Evolutionary conservation across 176 grass and related monocot species (phyloP).

Genomic region (Oryza brachyantha): DNA sequence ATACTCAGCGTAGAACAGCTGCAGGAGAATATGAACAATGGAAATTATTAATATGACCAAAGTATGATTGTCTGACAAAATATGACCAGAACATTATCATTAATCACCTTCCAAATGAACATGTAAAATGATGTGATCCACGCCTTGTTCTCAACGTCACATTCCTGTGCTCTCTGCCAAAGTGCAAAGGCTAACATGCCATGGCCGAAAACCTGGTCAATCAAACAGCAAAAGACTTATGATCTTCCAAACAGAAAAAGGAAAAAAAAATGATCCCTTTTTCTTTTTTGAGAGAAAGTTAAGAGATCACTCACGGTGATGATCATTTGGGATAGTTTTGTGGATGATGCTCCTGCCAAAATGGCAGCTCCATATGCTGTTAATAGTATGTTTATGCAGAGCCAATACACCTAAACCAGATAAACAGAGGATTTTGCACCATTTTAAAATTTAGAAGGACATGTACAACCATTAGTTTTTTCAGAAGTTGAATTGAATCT

Average conservation of each 20-base stretch:
- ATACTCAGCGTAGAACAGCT: conserved; percentile 84
- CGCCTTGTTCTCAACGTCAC: conserved; percentile 42
- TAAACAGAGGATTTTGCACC: not conserved
- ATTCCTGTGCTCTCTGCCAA: conserved; percentile 33
- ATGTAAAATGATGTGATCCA: conserved; percentile 75
- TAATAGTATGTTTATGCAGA: conserved; percentile 69
- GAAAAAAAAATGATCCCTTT: not conserved
- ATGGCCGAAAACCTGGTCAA: conserved; percentile 62
- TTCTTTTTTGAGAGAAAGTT: not conserved
- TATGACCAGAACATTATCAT: not conserved
- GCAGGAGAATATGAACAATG: conserved; percentile 19
- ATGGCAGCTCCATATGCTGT: conserved; percentile 72
- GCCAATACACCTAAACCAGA: conserved; percentile 63
- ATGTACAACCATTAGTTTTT: not conserved
- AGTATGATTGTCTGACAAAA: not conserved
- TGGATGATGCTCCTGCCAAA: conserved; percentile 55
- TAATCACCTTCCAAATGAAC: conserved; percentile 88
- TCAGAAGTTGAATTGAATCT: not conserved
- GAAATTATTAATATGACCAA: not conserved
- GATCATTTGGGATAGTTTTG: conserved; percentile 36
- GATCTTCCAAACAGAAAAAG: not conserved
- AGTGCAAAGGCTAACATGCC: conserved; percentile 53
- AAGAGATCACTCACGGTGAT: conserved; percentile 46
- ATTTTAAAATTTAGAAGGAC: not conserved
- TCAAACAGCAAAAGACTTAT: not conserved